Evolutionary conservation across 768 basidiomycete genomes (phyloP).

Genomic region (Rhodocollybia butyracea): DNA sequence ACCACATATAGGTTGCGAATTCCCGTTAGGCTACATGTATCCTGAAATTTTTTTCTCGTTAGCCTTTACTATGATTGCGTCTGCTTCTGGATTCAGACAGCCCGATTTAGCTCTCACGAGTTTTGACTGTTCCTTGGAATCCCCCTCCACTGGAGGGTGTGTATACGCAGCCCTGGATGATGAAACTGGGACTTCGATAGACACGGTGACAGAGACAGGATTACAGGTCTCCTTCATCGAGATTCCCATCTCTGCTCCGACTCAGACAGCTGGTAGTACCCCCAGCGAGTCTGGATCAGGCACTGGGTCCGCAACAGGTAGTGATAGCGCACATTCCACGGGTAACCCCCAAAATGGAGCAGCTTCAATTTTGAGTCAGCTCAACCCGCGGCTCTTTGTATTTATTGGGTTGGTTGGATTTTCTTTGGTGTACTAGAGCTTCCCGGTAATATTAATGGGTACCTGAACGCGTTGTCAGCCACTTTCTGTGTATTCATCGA

Average conservation of each 20-base stretch:
- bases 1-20: background rate
- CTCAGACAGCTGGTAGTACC: background rate
- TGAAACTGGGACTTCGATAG: background rate
- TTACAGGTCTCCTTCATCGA: background rate
- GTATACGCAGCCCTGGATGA: background rate
- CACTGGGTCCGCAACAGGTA: background rate
- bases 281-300: background rate
- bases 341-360: too few relatives aligned
- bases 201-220: background rate
- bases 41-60: background rate
- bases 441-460: too few relatives aligned
- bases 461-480: too few relatives aligned
- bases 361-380: too few relatives aligned
- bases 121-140: background rate
- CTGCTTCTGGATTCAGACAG: background rate
- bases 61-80: constrained; percentile 4
- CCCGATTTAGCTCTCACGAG: background rate
- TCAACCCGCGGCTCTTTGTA: too few relatives aligned
- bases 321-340: too few relatives aligned
- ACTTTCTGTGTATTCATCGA: too few relatives aligned
- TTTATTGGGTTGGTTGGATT: too few relatives aligned
- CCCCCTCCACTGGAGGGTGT: background rate
- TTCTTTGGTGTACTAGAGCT: too few relatives aligned
- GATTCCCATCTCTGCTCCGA: background rate
- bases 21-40: background rate